Percentiles rank a stretch among this genome's conserved stretches.
These are phyloP conservation scores for Gynostemma pentaphyllum DNA, from an alignment of 306 rosid genomes.

Conservation along the genomic window DNA sequence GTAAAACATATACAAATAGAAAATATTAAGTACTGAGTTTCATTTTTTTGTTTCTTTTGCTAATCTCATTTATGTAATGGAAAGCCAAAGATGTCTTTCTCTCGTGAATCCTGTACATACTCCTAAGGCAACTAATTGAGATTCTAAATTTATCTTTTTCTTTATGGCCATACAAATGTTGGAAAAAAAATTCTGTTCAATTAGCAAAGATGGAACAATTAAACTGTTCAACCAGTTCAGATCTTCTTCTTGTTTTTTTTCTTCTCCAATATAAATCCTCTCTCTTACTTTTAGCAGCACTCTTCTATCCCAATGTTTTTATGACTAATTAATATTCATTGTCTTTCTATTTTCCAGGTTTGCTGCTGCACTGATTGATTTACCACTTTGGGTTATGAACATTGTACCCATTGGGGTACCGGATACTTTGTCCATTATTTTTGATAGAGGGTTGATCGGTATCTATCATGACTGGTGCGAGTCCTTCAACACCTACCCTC, in stretches of 20 bases:
- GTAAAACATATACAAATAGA: slow-evolving; percentile 28
- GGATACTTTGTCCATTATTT: slow-evolving; percentile 56
- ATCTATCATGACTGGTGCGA: slow-evolving; percentile 97
- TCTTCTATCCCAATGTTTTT: too few relatives aligned
- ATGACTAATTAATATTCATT: too few relatives aligned
- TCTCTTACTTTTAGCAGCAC: not conserved
- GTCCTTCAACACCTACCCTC: slow-evolving; percentile 78
- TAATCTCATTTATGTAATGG: not conserved
- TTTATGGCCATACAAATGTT: not conserved
- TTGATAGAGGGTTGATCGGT: slow-evolving; percentile 81
- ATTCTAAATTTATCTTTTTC: not conserved
- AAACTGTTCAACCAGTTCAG: not conserved
- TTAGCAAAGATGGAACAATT: not conserved
- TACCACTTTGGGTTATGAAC: slow-evolving; percentile 86
- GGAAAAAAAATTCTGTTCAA: not conserved
- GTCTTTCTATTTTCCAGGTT: slow-evolving; percentile 45
- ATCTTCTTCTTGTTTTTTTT: not conserved
- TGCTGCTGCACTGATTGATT: slow-evolving; percentile 72
- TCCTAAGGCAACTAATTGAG: not conserved
- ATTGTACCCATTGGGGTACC: slow-evolving; percentile 63
- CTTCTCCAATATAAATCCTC: not conserved
- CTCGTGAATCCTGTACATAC: not conserved
- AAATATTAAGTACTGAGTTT: not conserved
- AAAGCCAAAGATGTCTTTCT: not conserved
- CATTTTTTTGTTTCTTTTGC: not conserved